phyloP scores from a whole-genome alignment of 2,329 filamentous ascomycete genomes.

The Neonectria faginata region DNA sequence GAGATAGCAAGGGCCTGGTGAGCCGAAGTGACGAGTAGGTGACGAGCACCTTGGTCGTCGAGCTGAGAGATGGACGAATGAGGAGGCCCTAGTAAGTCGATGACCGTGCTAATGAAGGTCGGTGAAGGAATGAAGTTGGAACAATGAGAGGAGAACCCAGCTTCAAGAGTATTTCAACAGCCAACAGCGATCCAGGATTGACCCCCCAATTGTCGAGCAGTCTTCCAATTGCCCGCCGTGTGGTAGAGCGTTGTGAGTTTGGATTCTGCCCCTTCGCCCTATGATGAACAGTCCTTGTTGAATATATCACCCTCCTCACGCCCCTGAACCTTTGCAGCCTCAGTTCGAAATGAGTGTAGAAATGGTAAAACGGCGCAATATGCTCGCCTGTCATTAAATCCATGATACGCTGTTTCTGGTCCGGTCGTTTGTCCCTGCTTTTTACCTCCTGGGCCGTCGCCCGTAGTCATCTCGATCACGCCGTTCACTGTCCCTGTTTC shows the following conservation, averaged over 20 bases:
- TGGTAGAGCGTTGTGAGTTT: not conserved
- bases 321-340: not conserved
- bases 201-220: not conserved
- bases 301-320: not conserved
- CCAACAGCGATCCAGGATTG: not conserved
- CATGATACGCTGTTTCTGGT: constrained; percentile 8
- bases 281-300: not conserved
- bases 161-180: not conserved
- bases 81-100: not conserved
- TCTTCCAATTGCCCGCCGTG: not conserved
- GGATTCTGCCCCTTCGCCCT: not conserved
- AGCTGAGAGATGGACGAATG: not conserved
- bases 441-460: constrained; percentile 39
- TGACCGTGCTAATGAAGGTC: not conserved
- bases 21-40: not conserved
- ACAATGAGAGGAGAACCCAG: not conserved
- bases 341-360: constrained; percentile 4
- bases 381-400: constrained; percentile 26
- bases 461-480: constrained; percentile 39
- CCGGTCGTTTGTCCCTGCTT: constrained; percentile 7
- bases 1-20: not conserved
- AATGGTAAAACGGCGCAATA: constrained; percentile 8
- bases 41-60: not conserved
- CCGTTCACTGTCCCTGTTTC: constrained; percentile 42
- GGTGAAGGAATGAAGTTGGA: not conserved